These are phyloP conservation scores for Kuraishia piskuri DNA, from an alignment of 805 yeast genomes.

Conservation along the genomic window DNA sequence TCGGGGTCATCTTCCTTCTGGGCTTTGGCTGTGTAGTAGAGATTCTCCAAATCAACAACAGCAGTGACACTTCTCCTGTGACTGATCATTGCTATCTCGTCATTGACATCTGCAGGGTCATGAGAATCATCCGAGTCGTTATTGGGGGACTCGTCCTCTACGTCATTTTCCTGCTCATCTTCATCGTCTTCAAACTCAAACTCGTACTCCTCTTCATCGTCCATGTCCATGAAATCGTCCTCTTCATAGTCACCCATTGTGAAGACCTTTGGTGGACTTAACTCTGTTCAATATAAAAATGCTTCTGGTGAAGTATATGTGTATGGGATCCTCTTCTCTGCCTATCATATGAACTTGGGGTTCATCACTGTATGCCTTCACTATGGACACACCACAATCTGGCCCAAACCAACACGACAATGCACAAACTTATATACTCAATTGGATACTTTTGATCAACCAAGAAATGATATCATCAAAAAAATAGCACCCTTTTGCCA, in stretches of 20 bases:
- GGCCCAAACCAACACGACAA: no score
- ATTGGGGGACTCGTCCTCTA: constrained; percentile 2
- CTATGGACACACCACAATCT: no score
- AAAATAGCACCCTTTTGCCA: no score
- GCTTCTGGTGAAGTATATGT: no score
- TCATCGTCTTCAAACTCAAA: constrained; percentile 16
- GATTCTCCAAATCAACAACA: constrained; percentile 13
- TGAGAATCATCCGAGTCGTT: constrained; percentile 7
- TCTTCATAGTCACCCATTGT: constrained; percentile 27
- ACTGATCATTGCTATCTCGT: not conserved
- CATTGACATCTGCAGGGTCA: not conserved
- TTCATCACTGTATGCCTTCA: no score
- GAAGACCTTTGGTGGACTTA: not conserved
- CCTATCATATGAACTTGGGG: no score
- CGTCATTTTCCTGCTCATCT: constrained; percentile 8
- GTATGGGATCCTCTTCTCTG: no score
- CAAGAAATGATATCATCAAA: no score
- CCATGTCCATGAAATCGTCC: constrained; percentile 18
- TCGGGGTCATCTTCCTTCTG: constrained; percentile 19
- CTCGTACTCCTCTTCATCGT: constrained; percentile 25
- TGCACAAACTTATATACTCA: no score
- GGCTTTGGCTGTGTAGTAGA: constrained; percentile 24
- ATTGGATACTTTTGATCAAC: no score
- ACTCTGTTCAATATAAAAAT: not conserved
- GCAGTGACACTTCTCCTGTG: not conserved